Evolutionary conservation across 1,139 yeast genomes (phyloP).

Genomic region (Suhomyces bokatorum): DNA sequence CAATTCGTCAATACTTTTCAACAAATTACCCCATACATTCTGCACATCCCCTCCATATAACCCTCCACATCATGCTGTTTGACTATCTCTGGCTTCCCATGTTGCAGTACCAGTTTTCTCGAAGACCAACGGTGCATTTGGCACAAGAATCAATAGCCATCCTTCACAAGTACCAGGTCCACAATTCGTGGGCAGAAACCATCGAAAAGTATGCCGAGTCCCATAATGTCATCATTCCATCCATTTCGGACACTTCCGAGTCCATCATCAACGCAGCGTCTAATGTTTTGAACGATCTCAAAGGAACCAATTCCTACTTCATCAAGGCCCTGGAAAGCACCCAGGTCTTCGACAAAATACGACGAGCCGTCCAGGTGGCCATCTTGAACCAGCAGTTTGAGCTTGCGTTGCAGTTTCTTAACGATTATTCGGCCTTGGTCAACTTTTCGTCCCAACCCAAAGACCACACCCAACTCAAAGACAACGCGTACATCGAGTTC

Average conservation of each 20-base stretch:
- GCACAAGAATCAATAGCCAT: constrained; percentile 4
- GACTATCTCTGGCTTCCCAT: constrained; percentile 6
- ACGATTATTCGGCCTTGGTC: constrained; percentile 21
- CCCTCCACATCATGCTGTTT: background rate
- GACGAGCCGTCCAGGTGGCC: constrained; percentile 12
- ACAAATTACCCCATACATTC: background rate
- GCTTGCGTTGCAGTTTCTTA: constrained; percentile 22
- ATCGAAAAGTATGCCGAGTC: background rate
- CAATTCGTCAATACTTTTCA: background rate
- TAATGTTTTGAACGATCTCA: constrained; percentile 4
- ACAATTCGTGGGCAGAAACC: background rate
- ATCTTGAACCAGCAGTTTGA: constrained; percentile 24
- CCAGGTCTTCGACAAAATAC: constrained; percentile 10
- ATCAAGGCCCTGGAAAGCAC: constrained; percentile 9
- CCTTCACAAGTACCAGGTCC: constrained; percentile 1
- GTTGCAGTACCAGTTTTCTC: constrained; percentile 6
- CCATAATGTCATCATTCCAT: background rate
- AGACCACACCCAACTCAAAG: constrained; percentile 20
- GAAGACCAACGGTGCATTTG: background rate
- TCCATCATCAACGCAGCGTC: background rate
- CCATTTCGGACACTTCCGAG: background rate
- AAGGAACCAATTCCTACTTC: constrained; percentile 5
- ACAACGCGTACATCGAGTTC: constrained; percentile 29
- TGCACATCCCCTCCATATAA: background rate
- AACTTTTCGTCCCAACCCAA: constrained; percentile 29